A percentile compares a stretch with the other conserved stretches of the same genome.
These are phyloP conservation scores for Bipolaris victoriae DNA, from an alignment of 2,329 filamentous ascomycete species.

Conservation along the genomic window DNA sequence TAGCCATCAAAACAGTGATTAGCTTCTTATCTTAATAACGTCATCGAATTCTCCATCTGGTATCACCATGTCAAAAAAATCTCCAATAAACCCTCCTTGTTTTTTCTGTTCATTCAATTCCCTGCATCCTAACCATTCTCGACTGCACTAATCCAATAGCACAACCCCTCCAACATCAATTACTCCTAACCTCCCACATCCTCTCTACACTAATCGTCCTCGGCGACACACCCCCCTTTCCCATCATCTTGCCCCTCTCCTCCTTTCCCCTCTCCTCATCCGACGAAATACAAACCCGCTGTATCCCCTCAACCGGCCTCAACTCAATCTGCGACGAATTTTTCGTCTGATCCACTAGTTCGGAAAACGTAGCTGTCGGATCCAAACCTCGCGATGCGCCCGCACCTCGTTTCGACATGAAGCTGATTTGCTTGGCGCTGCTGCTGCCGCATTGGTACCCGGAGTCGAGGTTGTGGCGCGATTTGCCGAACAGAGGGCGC, in stretches of 20 bases:
- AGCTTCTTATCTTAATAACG: too few relatives aligned
- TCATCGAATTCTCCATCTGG: too few relatives aligned
- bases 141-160: background rate
- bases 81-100: too few relatives aligned
- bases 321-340: slow-evolving; percentile 12
- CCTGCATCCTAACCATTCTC: too few relatives aligned
- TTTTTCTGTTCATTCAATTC: too few relatives aligned
- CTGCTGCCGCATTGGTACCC: slow-evolving; percentile 1
- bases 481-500: slow-evolving; percentile 17
- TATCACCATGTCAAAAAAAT: too few relatives aligned
- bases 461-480: background rate
- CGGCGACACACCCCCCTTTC: background rate
- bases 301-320: background rate
- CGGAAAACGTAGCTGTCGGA: slow-evolving; percentile 4
- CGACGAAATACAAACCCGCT: background rate
- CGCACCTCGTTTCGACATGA: slow-evolving; percentile 10
- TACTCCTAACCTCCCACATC: slow-evolving; percentile 1
- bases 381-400: background rate
- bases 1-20: too few relatives aligned
- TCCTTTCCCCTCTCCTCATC: background rate
- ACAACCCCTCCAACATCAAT: too few relatives aligned
- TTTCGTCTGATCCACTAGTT: background rate
- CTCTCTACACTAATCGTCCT: background rate
- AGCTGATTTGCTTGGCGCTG: background rate
- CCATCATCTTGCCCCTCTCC: background rate